Evolutionary conservation across 306 rosid species (phyloP).

Genomic region (Urtica urens): DNA sequence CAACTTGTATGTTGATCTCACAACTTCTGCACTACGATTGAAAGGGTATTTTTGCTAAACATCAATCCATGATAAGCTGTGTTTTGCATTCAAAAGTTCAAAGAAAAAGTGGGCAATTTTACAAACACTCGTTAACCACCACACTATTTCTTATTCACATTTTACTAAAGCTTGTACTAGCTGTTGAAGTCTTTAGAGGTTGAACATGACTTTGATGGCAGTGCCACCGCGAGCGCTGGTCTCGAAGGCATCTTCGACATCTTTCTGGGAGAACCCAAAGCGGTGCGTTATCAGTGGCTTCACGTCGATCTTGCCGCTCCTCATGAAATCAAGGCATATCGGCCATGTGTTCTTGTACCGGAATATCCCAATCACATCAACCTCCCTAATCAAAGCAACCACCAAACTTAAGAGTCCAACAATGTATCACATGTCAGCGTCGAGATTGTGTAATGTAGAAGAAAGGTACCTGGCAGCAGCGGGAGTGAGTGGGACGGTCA

Average conservation of each 20-base stretch:
- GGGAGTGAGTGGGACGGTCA: slow-evolving; percentile 76
- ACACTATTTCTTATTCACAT: background rate
- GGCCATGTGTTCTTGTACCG: slow-evolving; percentile 97
- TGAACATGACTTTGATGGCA: slow-evolving; percentile 96
- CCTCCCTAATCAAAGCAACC: slow-evolving; percentile 43
- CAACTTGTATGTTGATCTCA: too few species aligned
- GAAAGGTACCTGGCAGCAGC: slow-evolving; percentile 80
- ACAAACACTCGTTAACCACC: background rate
- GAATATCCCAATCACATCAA: slow-evolving; percentile 73
- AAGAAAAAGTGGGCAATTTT: too few species aligned
- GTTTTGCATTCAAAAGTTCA: too few species aligned
- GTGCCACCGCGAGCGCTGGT: slow-evolving; percentile 91
- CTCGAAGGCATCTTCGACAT: slow-evolving; percentile 83
- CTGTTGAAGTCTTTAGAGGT: slow-evolving; percentile 36
- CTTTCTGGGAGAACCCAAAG: slow-evolving; percentile 74
- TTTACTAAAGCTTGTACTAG: background rate
- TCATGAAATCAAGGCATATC: slow-evolving; percentile 67
- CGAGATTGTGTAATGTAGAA: too few species aligned
- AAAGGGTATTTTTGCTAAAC: too few species aligned
- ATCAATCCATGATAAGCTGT: too few species aligned
- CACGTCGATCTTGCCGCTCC: slow-evolving; percentile 72
- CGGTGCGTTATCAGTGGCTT: slow-evolving; percentile 82
- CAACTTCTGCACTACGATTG: too few species aligned
- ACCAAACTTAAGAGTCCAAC: too few species aligned
- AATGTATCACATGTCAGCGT: too few species aligned